Base-by-base conservation (phyloP, 31 red algal genomes). In the Endocladia muricata region DNA sequence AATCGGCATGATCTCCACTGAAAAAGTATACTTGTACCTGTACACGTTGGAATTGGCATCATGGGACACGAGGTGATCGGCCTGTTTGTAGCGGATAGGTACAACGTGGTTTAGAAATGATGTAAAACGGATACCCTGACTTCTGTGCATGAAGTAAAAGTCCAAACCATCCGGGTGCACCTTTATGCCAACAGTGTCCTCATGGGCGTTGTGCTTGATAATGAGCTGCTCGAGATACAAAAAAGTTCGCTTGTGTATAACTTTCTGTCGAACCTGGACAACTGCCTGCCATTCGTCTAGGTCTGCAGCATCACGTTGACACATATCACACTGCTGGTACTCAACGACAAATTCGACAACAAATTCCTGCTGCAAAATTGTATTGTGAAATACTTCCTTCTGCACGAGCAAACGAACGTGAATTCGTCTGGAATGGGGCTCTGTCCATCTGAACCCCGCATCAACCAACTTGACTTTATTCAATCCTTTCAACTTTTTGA, bases 231-330 rank as follows among this genome's bases (percentile, higher is more conserved):
- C 97, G 48, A 99, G 80, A 63, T 91, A 99, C 17, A 90, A 74
- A 72, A 99, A 95, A 19, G 93, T 99, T 37, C 93, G 80, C 79
- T 99, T 99, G 78, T 99, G 97, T 37, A 76, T 63, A 21, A 93
- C 97, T 71, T 93, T 92, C 76, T 99, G 97, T 35, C 97, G 81
- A 34, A 90, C 79, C 72, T 99, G 97, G 21, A 99, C 97, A n/a
- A 99, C 93, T 43, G 97, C 97, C 67, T 93, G 79, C 97, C 97
- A 99, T 58, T 94, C 93, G 72, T 99, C 97, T 5, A 99, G 88
- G 49, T 99, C 94, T 5, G 97, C 97, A 1, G 97, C 93, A 34
- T 99, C 93, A 25, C 93, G 86, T 67, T 94, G 57, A 77, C 97
- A 99, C 77, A 88, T 89, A 32, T 93, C 88, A 55, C 97, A 99